Percentiles rank a stretch among this genome's conserved stretches.
Conservation (phyloP, 164 flowering plant genomes). For the Dillenia suffruticosa region DNA sequence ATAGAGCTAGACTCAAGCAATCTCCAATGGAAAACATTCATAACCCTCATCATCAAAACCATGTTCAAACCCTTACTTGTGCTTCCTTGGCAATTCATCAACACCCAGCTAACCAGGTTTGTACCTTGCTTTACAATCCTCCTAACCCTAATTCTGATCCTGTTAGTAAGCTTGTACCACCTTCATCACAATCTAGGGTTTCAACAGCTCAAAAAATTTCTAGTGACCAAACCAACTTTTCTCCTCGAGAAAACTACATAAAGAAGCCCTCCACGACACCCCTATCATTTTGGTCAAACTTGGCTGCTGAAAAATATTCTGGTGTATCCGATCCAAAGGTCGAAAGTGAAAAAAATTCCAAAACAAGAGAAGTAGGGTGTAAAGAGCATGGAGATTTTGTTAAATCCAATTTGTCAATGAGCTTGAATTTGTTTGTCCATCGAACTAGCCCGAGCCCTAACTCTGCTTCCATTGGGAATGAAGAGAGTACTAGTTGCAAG, state of each 20-base stretch:
- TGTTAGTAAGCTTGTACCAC: constrained; percentile 12
- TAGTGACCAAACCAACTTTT: constrained; percentile 8
- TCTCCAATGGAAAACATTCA: constrained; percentile 26
- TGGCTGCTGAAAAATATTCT: constrained; percentile 14
- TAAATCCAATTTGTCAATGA: constrained; percentile 26
- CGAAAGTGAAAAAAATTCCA: constrained; percentile 25
- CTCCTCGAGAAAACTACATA: constrained; percentile 18
- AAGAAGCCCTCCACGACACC: constrained; percentile 17
- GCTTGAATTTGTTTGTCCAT: constrained; percentile 29
- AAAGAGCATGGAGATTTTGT: constrained; percentile 12
- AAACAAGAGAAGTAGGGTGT: constrained; percentile 11
- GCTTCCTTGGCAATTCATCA: constrained; percentile 18
- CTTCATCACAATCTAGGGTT: constrained; percentile 39
- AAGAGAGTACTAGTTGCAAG: constrained; percentile 30
- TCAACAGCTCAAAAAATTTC: constrained; percentile 22
- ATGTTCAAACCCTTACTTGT: constrained; percentile 11
- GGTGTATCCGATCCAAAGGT: constrained; percentile 15
- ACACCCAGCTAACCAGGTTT: constrained; percentile 26
- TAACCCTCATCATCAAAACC: constrained; percentile 18
- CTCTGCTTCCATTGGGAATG: constrained; percentile 15
- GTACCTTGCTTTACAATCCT: constrained; percentile 35
- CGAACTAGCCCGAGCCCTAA: constrained; percentile 9
- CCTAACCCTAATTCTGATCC: constrained; percentile 43
- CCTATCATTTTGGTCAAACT: constrained; percentile 20
- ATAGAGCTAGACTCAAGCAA: constrained; percentile 75